phyloP scores from a whole-genome alignment of 345 rosid genomes.

The Aurinia saxatilis region DNA sequence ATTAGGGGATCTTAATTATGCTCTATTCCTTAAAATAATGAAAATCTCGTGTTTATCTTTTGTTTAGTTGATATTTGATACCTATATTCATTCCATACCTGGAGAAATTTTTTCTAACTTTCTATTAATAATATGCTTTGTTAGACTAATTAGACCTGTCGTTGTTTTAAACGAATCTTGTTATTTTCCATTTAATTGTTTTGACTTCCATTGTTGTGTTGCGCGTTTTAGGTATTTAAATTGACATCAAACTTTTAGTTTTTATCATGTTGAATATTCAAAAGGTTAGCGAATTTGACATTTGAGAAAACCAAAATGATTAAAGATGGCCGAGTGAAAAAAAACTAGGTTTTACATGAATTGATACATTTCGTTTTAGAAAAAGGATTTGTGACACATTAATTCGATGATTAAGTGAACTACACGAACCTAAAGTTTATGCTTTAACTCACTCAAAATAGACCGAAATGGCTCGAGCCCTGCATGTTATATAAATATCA shows the following conservation, averaged over 20 bases:
- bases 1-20: background rate
- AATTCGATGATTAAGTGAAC: no score
- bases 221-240: background rate
- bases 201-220: constrained; percentile 12
- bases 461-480: no score
- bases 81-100: background rate
- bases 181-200: background rate
- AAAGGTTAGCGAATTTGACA: background rate
- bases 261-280: background rate
- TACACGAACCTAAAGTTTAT: no score
- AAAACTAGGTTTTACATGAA: no score
- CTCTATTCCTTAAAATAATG: background rate
- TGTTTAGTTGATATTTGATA: background rate
- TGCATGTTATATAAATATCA: no score
- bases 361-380: no score
- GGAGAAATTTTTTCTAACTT: background rate
- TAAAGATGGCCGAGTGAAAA: background rate
- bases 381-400: no score
- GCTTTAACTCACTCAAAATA: no score
- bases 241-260: background rate
- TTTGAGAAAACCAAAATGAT: background rate
- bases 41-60: background rate
- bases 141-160: background rate
- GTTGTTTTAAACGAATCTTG: constrained; percentile 6
- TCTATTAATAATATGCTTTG: background rate